These are phyloP conservation scores for Tuber umbilicatum DNA, from an alignment of 495 filamentous ascomycete genomes.

Conservation along the genomic window DNA sequence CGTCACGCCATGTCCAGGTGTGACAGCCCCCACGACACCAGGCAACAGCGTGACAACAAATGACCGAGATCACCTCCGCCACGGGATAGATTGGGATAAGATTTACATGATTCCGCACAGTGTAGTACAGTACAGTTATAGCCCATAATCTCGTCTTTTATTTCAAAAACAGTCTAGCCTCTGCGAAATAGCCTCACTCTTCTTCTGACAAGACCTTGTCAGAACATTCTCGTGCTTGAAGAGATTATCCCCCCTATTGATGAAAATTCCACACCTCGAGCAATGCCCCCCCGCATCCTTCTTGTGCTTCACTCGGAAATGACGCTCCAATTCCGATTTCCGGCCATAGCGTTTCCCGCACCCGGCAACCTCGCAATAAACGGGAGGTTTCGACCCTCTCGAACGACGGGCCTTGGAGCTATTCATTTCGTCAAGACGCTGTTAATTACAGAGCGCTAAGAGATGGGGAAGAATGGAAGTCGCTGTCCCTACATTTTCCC, in stretches of 20 bases:
- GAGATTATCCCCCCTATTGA: background rate
- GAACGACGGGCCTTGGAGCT: background rate
- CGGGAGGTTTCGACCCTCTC: background rate
- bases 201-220: background rate
- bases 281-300: background rate
- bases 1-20: too few species aligned
- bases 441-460: background rate
- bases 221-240: background rate
- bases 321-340: background rate
- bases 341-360: background rate
- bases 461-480: background rate
- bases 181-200: background rate
- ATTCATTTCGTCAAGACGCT: background rate
- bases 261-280: background rate
- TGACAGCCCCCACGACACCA: too few species aligned
- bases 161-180: background rate
- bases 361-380: background rate
- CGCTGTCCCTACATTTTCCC: background rate
- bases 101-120: too few species aligned
- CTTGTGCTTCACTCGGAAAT: background rate
- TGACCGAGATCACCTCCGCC: too few species aligned
- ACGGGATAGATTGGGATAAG: too few species aligned
- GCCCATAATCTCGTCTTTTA: background rate
- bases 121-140: too few species aligned
- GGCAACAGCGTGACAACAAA: too few species aligned